A percentile compares a stretch with the other conserved stretches of the same genome.
Evolutionary conservation across 2,329 filamentous ascomycete genomes (phyloP).

Genomic region (Alternaria incomplexa): DNA sequence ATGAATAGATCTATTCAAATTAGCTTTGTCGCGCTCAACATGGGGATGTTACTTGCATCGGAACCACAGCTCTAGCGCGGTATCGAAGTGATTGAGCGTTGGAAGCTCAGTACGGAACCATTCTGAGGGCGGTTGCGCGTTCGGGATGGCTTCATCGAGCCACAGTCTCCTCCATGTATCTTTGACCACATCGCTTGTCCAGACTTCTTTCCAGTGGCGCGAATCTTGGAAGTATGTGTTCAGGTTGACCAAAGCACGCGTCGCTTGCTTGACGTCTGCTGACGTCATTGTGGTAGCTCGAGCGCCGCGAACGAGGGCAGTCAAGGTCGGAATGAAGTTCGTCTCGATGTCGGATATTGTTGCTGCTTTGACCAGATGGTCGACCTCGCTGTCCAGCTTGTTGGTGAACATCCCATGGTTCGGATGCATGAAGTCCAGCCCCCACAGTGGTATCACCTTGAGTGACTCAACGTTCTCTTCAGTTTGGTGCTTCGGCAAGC

Average conservation of each 20-base stretch:
- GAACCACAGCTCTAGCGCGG: constrained; percentile 55
- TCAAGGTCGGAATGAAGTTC: constrained; percentile 51
- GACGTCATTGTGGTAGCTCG: constrained; percentile 47
- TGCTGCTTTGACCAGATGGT: constrained; percentile 43
- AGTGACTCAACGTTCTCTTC: constrained; percentile 53
- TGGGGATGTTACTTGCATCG: constrained; percentile 39
- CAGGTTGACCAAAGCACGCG: constrained; percentile 49
- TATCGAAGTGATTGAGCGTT: constrained; percentile 55
- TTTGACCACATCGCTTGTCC: constrained; percentile 56
- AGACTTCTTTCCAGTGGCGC: constrained; percentile 55
- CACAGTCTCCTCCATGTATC: constrained; percentile 55
- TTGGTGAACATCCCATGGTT: constrained; percentile 52
- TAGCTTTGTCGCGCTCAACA: background rate
- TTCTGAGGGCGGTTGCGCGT: constrained; percentile 49
- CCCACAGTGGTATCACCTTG: constrained; percentile 52
- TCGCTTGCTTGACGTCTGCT: constrained; percentile 50
- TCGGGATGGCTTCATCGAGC: constrained; percentile 53
- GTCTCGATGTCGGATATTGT: constrained; percentile 47
- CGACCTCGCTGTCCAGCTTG: constrained; percentile 49
- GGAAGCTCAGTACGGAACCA: constrained; percentile 56
- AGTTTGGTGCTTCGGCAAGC: constrained; percentile 52
- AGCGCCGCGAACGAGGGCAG: constrained; percentile 49
- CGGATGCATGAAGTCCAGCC: constrained; percentile 51
- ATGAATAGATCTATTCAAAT: constrained; percentile 55
- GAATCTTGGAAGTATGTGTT: constrained; percentile 55